phyloP scores from a whole-genome alignment of 768 basidiomycete species.

The Lactarius sp. region DNA sequence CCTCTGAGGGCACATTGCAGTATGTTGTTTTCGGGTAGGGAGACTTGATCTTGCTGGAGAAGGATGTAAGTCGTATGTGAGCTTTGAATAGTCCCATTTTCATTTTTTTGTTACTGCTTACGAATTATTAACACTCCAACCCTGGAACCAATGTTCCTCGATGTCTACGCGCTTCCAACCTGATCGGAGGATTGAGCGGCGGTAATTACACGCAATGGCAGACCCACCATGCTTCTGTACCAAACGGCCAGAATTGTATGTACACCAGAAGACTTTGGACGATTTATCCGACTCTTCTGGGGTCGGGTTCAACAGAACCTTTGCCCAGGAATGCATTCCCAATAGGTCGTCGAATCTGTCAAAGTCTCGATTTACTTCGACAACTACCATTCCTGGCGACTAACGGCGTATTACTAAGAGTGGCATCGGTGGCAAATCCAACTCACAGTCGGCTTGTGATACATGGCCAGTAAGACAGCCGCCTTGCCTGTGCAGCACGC shows the following conservation, averaged over 20 bases:
- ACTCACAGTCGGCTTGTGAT: constrained; percentile 44
- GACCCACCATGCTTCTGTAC: constrained; percentile 44
- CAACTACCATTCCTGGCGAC: constrained; percentile 44
- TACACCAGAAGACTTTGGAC: constrained; percentile 40
- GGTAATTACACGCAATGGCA: background rate
- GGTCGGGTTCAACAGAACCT: constrained; percentile 35
- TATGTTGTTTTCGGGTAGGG: constrained; percentile 40
- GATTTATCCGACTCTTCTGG: constrained; percentile 30
- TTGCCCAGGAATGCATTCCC: constrained; percentile 41
- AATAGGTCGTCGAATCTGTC: constrained; percentile 34
- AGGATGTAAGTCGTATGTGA: background rate
- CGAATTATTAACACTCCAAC: constrained; percentile 32
- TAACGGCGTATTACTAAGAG: background rate
- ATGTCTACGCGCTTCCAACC: constrained; percentile 47
- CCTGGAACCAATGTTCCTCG: constrained; percentile 41
- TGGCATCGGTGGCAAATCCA: background rate
- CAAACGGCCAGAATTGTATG: constrained; percentile 34
- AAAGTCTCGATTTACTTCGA: constrained; percentile 38
- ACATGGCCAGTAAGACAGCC: constrained; percentile 37
- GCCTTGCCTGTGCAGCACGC: constrained; percentile 36
- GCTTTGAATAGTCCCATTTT: background rate
- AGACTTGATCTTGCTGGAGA: constrained; percentile 30
- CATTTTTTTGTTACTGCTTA: constrained; percentile 17
- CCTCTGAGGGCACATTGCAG: constrained; percentile 39
- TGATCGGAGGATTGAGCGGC: constrained; percentile 20